phyloP scores from a whole-genome alignment of 2,329 filamentous ascomycete species.

The Diaporthe amygdali region DNA sequence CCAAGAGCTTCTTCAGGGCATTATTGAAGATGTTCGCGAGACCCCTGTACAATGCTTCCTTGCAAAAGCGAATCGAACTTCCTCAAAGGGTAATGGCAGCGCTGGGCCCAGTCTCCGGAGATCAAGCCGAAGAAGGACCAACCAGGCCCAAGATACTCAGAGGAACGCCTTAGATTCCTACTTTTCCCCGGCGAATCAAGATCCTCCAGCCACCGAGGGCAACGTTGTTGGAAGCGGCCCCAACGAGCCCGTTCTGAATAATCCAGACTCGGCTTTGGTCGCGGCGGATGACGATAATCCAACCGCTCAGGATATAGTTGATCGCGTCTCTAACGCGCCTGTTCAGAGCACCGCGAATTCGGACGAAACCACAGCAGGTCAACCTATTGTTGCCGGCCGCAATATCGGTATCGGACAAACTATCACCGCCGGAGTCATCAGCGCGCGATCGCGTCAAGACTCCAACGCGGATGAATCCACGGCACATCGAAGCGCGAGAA shows the following conservation, averaged over 20 bases:
- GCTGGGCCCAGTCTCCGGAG: not conserved
- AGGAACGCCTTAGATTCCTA: not conserved
- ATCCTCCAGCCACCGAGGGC: not conserved
- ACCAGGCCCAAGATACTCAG: not conserved
- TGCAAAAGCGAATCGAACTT: not conserved
- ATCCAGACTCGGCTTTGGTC: not conserved
- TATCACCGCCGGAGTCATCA: not conserved
- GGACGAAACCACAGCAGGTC: not conserved
- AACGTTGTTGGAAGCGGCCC: not conserved
- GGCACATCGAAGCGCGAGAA: not conserved
- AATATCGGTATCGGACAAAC: not conserved
- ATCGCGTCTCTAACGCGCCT: not conserved
- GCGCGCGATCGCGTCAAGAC: not conserved
- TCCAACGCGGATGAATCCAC: not conserved
- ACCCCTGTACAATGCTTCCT: not conserved
- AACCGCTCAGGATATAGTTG: not conserved
- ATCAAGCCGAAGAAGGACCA: not conserved
- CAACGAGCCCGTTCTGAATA: not conserved
- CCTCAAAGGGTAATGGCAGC: not conserved
- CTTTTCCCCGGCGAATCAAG: not conserved
- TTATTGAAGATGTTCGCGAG: not conserved
- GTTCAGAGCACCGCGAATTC: not conserved
- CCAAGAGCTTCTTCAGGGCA: not conserved
- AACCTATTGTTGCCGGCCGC: not conserved
- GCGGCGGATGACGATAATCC: not conserved